A percentile compares a stretch with the other conserved stretches of the same genome.
These are phyloP conservation scores for Candida ponderosae DNA, from an alignment of 805 yeast genomes.

Conservation along the genomic window DNA sequence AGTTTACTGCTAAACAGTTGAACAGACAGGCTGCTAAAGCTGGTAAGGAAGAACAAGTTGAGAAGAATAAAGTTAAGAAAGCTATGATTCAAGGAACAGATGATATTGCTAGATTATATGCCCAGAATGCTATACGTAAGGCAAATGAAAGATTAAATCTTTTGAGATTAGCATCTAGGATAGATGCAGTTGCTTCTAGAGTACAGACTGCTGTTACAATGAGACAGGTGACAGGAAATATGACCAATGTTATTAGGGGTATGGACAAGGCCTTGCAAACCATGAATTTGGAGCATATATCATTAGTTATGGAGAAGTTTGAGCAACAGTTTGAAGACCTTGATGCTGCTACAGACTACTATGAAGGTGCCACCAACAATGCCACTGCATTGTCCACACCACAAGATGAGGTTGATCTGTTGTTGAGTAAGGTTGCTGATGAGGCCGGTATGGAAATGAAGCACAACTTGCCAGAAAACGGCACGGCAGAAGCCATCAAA, in stretches of 20 bases:
- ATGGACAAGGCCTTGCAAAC: conserved; percentile 95
- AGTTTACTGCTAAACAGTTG: conserved; percentile 90
- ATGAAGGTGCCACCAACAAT: conserved; percentile 82
- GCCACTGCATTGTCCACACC: conserved; percentile 88
- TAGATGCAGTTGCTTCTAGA: conserved; percentile 92
- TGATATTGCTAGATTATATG: conserved; percentile 90
- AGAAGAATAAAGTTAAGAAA: conserved; percentile 84
- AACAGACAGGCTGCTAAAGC: conserved; percentile 86
- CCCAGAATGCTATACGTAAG: conserved; percentile 93
- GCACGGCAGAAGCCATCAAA: conserved; percentile 46
- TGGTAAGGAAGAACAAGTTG: conserved; percentile 81
- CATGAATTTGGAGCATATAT: conserved; percentile 90
- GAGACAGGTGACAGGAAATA: conserved; percentile 90
- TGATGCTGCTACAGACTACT: conserved; percentile 89
- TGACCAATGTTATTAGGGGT: conserved; percentile 88
- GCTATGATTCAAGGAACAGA: conserved; percentile 79
- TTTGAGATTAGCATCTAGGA: conserved; percentile 74
- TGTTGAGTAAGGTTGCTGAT: conserved; percentile 90
- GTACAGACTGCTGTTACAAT: conserved; percentile 98
- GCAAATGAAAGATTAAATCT: conserved; percentile 78
- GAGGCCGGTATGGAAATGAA: conserved; percentile 93
- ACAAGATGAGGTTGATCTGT: conserved; percentile 87
- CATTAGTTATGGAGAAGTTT: conserved; percentile 94
- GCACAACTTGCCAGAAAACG: conserved; percentile 58
- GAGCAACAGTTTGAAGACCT: conserved; percentile 94